phyloP scores from a whole-genome alignment of 208 protist species.

The Porcisia deanei region DNA sequence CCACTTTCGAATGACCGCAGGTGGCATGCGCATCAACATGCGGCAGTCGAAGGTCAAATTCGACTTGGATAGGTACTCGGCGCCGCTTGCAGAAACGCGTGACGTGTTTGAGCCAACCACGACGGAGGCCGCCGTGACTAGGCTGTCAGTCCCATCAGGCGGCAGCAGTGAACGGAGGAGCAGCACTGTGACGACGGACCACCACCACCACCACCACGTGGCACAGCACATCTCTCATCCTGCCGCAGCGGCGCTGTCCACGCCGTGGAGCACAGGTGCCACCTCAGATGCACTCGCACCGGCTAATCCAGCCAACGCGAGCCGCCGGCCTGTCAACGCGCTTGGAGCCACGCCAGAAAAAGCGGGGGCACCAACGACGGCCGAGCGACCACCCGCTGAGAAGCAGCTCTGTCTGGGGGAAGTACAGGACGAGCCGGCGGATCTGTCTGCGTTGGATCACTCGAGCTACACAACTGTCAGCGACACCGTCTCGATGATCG shows the following conservation, averaged over 20 bases:
- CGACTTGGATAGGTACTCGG: neutral
- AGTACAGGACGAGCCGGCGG: conserved; percentile 12
- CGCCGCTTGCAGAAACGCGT: neutral
- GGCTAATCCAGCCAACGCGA: neutral
- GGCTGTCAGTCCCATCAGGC: neutral
- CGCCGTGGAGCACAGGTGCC: conserved; percentile 2
- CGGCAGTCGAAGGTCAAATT: conserved; percentile 4
- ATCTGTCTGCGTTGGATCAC: conserved; percentile 33
- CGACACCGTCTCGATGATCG: conserved; percentile 79
- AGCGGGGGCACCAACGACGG: neutral
- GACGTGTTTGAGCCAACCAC: neutral
- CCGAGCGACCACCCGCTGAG: conserved; percentile 3
- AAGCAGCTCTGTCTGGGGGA: conserved; percentile 25
- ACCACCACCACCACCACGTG: neutral
- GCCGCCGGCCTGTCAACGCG: neutral
- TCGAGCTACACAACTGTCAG: conserved; percentile 81
- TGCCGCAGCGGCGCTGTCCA: neutral
- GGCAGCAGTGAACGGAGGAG: neutral
- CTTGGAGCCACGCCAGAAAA: neutral
- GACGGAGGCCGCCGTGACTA: neutral
- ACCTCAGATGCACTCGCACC: neutral
- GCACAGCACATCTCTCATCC: neutral
- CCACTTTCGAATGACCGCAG: conserved; percentile 21
- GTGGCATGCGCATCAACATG: conserved; percentile 8
- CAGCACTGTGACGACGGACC: neutral